Percentiles rank a stretch among this genome's conserved stretches.
These are phyloP conservation scores for Nicotiana tabacum DNA, from an alignment of 257 asterid genomes.

Conservation along the genomic window DNA sequence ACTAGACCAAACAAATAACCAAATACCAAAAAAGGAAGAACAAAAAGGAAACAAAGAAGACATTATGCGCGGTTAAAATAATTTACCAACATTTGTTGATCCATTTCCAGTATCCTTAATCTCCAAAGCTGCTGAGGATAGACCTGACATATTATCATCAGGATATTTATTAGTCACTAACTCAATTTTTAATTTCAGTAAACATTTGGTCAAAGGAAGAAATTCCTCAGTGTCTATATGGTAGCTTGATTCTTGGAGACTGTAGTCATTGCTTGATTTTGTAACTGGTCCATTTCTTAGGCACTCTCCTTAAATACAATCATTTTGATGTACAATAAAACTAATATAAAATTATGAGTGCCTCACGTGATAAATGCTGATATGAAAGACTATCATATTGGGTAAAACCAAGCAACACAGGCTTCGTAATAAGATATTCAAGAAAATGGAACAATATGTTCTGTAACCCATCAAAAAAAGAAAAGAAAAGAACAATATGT, in stretches of 20 bases:
- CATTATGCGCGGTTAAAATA: not conserved
- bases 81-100: conserved; percentile 57
- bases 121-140: conserved; percentile 85
- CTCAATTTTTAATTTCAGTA: not conserved
- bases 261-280: not conserved
- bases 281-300: not conserved
- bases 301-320: not conserved
- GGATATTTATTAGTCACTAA: conserved; percentile 5
- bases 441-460: not conserved
- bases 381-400: not conserved
- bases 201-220: not conserved
- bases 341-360: not conserved
- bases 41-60: not conserved
- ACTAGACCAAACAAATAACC: not conserved
- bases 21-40: not conserved
- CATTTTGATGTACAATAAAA: not conserved
- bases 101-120: conserved; percentile 53
- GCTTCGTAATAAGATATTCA: not conserved
- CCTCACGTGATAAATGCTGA: not conserved
- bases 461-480: too few species aligned
- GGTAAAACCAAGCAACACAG: not conserved
- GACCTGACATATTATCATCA: conserved; percentile 45
- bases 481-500: not conserved
- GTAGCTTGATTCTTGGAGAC: not conserved
- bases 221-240: not conserved